Evolutionary conservation across 306 rosid genomes (phyloP).

Genomic region (Acacia acuminata): DNA sequence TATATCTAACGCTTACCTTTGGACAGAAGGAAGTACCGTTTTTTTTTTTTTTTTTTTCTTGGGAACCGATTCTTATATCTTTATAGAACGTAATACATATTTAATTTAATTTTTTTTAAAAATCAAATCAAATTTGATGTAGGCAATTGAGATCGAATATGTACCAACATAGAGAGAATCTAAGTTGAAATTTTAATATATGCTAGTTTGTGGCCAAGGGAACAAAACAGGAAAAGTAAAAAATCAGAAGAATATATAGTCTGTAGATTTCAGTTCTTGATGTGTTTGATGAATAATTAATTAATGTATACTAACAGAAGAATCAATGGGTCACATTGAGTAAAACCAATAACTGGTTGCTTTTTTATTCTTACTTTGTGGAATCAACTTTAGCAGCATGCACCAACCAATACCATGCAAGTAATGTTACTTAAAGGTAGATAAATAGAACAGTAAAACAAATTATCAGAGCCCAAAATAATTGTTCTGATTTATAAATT

Average conservation of each 20-base stretch:
- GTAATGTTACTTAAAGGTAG: background rate
- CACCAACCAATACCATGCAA: background rate
- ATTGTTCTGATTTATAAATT: too few relatives aligned
- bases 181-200: background rate
- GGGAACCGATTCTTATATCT: too few relatives aligned
- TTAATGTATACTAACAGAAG: background rate
- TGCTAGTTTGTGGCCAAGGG: background rate
- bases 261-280: background rate
- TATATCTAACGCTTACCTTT: too few relatives aligned
- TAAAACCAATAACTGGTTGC: background rate
- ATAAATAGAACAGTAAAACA: background rate
- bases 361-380: background rate
- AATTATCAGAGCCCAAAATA: background rate
- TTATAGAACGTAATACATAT: too few relatives aligned
- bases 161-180: background rate
- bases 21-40: too few relatives aligned
- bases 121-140: background rate
- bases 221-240: background rate
- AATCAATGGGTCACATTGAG: background rate
- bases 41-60: too few relatives aligned
- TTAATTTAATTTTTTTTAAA: too few relatives aligned
- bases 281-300: background rate
- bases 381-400: background rate
- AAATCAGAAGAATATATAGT: background rate
- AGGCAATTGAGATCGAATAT: background rate